phyloP scores from a whole-genome alignment of 495 filamentous ascomycete genomes.

The Xylaria castorea region DNA sequence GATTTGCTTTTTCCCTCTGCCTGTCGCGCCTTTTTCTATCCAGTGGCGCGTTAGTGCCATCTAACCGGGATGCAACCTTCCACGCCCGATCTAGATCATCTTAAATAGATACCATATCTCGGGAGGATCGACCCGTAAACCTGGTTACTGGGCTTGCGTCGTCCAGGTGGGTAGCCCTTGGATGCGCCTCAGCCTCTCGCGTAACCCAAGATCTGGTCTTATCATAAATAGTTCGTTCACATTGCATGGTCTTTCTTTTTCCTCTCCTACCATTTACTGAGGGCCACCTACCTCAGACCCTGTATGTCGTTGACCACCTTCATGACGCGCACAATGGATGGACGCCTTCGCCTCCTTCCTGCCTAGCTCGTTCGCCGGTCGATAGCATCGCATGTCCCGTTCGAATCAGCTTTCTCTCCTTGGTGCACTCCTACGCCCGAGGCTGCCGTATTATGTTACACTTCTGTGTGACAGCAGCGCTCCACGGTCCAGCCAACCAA shows the following conservation, averaged over 20 bases:
- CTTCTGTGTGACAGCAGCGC: constrained; percentile 16
- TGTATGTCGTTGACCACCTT: constrained; percentile 11
- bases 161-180: neutral
- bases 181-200: constrained; percentile 18
- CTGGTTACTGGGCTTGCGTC: constrained; percentile 20
- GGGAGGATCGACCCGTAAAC: constrained; percentile 27
- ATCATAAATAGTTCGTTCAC: constrained; percentile 22
- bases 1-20: constrained; percentile 23
- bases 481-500: constrained; percentile 27
- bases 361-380: neutral
- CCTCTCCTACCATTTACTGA: constrained; percentile 16
- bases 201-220: constrained; percentile 29
- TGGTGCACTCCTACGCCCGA: neutral
- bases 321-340: neutral
- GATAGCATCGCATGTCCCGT: constrained; percentile 9
- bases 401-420: constrained; percentile 6
- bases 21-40: constrained; percentile 4
- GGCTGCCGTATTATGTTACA: constrained; percentile 21
- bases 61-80: constrained; percentile 20
- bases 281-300: neutral
- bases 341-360: neutral
- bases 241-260: constrained; percentile 27
- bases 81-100: constrained; percentile 21
- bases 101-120: constrained; percentile 11
- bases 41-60: constrained; percentile 9